Evolutionary conservation across 495 filamentous ascomycete species (phyloP).

Genomic region (Beverwykella pulmonaria): DNA sequence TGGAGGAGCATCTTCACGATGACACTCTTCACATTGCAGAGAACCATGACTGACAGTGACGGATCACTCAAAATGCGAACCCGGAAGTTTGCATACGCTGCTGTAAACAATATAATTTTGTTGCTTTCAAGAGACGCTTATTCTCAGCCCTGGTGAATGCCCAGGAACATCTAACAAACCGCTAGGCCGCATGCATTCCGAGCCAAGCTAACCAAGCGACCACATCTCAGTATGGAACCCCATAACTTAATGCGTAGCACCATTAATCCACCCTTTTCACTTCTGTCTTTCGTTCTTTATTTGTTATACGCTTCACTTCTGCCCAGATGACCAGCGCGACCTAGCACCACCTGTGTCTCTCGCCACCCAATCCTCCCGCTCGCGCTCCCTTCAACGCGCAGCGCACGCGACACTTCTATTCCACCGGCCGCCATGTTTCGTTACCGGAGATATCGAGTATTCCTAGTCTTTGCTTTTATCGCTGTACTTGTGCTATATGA

Average conservation of each 20-base stretch:
- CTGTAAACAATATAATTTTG: too few species aligned
- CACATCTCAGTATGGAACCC: neutral
- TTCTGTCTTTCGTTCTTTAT: neutral
- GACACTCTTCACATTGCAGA: too few species aligned
- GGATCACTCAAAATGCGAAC: too few species aligned
- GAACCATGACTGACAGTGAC: too few species aligned
- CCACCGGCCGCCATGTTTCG: slow-evolving; percentile 62
- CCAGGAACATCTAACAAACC: neutral
- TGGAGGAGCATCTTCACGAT: too few species aligned
- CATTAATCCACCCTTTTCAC: neutral
- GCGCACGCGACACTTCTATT: slow-evolving; percentile 9
- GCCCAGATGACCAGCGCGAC: slow-evolving; percentile 3
- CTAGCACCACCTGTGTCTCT: neutral
- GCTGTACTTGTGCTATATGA: slow-evolving; percentile 67
- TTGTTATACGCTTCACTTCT: neutral
- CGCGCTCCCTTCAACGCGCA: slow-evolving; percentile 4
- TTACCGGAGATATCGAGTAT: slow-evolving; percentile 73
- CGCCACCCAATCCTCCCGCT: neutral
- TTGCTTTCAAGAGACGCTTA: too few species aligned
- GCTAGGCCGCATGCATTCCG: slow-evolving; percentile 10
- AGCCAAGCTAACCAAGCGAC: slow-evolving; percentile 8
- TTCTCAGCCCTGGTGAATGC: neutral
- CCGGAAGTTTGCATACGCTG: too few species aligned
- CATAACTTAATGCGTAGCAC: neutral
- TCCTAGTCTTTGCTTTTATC: slow-evolving; percentile 69